Percentiles rank a stretch among this genome's conserved stretches.
These are phyloP conservation scores for Tripterygium wilfordii DNA, from an alignment of 177 flowering plant genomes.

Conservation along the genomic window DNA sequence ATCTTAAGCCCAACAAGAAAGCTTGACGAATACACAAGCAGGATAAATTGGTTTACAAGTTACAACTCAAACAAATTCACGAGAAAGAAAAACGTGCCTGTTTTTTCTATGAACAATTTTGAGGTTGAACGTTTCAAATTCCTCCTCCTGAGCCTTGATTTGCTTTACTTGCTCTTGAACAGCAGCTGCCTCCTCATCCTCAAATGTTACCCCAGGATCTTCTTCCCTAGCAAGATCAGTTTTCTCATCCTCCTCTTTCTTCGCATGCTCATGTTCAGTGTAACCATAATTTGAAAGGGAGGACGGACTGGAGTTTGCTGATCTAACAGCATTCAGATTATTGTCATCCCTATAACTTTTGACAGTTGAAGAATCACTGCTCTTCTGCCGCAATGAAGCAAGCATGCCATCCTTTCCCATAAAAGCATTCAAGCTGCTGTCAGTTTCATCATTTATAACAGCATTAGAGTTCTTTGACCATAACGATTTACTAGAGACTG, in stretches of 20 bases:
- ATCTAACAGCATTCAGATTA: constrained; percentile 40
- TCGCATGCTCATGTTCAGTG: constrained; percentile 40
- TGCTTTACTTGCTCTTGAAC: constrained; percentile 98
- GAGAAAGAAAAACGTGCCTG: constrained; percentile 54
- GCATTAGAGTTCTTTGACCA: constrained; percentile 49
- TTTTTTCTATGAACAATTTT: constrained; percentile 95
- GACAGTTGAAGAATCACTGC: constrained; percentile 71
- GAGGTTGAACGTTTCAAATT: constrained; percentile 91
- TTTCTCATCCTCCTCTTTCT: constrained; percentile 52
- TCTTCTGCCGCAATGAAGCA: constrained; percentile 66
- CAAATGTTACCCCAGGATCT: constrained; percentile 59
- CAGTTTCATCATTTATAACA: constrained; percentile 31
- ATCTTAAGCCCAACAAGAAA: too few species aligned
- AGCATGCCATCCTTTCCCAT: constrained; percentile 54
- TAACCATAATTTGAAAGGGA: constrained; percentile 55
- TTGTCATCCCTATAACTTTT: constrained; percentile 66
- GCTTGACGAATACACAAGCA: not conserved
- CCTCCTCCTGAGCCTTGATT: constrained; percentile 95
- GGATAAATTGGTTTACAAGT: not conserved
- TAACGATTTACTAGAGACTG: constrained; percentile 47
- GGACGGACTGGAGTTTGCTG: constrained; percentile 61
- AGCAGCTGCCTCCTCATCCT: constrained; percentile 96
- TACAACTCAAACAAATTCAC: not conserved
- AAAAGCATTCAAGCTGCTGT: constrained; percentile 34
- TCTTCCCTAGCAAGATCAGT: constrained; percentile 50